phyloP scores from a whole-genome alignment of 768 basidiomycete species.

The Amanita exitialis region DNA sequence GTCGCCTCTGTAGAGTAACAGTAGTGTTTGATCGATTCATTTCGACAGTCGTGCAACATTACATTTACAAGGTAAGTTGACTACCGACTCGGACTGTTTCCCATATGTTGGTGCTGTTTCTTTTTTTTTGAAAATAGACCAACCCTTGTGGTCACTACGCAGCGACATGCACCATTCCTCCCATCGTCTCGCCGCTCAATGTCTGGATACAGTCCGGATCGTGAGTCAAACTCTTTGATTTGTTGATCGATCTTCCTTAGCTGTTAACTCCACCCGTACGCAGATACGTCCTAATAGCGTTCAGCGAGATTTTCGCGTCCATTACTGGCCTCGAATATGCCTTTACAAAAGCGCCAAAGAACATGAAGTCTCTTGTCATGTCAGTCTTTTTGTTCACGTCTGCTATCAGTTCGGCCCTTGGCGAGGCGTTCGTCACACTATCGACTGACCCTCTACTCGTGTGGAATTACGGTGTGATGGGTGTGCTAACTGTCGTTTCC shows the following conservation, averaged over 20 bases:
- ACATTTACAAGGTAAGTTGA: slow-evolving; percentile 52
- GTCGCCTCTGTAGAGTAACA: slow-evolving; percentile 7
- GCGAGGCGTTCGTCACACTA: slow-evolving; percentile 65
- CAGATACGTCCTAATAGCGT: slow-evolving; percentile 57
- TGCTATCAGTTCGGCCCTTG: slow-evolving; percentile 51
- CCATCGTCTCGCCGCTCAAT: slow-evolving; percentile 50
- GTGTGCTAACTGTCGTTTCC: slow-evolving; percentile 37
- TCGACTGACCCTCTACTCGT: slow-evolving; percentile 64
- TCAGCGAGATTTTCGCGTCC: slow-evolving; percentile 70
- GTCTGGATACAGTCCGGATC: slow-evolving; percentile 73
- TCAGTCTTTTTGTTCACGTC: slow-evolving; percentile 49
- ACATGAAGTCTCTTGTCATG: slow-evolving; percentile 86
- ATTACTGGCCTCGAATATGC: slow-evolving; percentile 83
- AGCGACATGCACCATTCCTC: slow-evolving; percentile 31
- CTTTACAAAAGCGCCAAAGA: slow-evolving; percentile 84
- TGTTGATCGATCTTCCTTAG: background rate
- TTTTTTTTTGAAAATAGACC: slow-evolving; percentile 18
- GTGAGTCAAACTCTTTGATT: slow-evolving; percentile 22
- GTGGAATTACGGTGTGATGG: slow-evolving; percentile 65
- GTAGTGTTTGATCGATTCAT: slow-evolving; percentile 10
- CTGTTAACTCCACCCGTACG: background rate
- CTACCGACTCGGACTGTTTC: slow-evolving; percentile 19
- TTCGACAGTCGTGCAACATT: slow-evolving; percentile 51
- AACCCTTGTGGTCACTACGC: slow-evolving; percentile 47
- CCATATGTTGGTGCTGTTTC: no score